Percentiles rank a stretch among this genome's conserved stretches.
phyloP scores from a whole-genome alignment of 139 green algal species.

The Dunaliella primolecta region DNA sequence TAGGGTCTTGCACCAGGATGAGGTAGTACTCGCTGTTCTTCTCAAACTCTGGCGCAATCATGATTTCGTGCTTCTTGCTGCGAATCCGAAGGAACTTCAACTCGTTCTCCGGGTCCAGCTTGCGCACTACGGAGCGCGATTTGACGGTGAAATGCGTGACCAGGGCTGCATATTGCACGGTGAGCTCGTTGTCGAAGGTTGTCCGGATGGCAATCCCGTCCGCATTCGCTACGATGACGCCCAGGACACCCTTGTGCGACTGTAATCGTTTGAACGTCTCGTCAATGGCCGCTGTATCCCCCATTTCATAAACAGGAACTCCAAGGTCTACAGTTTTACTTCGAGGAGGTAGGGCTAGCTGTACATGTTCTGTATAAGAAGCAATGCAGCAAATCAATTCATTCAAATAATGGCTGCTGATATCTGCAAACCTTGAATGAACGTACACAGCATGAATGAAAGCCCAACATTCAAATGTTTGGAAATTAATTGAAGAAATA shows the following conservation, averaged over 20 bases:
- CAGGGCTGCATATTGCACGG: conserved; percentile 63
- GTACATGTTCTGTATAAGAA: background rate
- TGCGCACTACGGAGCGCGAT: conserved; percentile 66
- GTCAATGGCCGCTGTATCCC: conserved; percentile 68
- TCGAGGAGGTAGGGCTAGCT: background rate
- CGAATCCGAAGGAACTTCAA: conserved; percentile 81
- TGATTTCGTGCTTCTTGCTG: conserved; percentile 83
- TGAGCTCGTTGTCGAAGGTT: conserved; percentile 79
- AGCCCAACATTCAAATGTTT: background rate
- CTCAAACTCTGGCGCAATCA: conserved; percentile 82
- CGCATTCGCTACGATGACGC: conserved; percentile 77
- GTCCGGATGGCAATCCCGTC: conserved; percentile 85
- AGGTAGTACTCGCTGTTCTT: conserved; percentile 68
- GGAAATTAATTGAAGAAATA: too few species aligned
- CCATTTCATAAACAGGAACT: conserved; percentile 38
- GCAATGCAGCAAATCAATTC: background rate
- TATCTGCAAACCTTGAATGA: background rate
- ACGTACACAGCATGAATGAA: background rate
- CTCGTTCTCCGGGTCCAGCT: conserved; percentile 81
- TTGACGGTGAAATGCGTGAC: conserved; percentile 74
- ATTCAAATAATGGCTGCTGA: too few species aligned
- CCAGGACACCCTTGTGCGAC: conserved; percentile 64
- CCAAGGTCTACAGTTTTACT: background rate
- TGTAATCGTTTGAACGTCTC: conserved; percentile 70
- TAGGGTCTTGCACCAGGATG: conserved; percentile 73